Percentiles rank a stretch among this genome's conserved stretches.
Conservation (phyloP, 2,329 filamentous ascomycete genomes). For the Aspergillus spinulosporus region DNA sequence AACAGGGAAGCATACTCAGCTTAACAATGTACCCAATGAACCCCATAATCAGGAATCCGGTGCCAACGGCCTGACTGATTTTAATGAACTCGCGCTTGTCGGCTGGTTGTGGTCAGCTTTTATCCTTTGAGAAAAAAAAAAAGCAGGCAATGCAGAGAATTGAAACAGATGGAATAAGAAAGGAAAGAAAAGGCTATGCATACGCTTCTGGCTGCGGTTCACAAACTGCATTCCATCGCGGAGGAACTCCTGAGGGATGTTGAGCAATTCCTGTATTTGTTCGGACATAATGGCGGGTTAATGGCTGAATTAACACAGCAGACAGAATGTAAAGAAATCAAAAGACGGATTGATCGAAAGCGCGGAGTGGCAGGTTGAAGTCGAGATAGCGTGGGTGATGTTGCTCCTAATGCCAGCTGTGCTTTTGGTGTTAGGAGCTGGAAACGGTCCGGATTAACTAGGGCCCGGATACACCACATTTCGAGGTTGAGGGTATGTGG, state of each 20-base stretch:
- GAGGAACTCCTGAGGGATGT: constrained; percentile 28
- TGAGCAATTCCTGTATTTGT: constrained; percentile 26
- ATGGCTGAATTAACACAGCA: not conserved
- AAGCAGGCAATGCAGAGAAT: not conserved
- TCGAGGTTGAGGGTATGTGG: not conserved
- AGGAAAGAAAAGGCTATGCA: constrained; percentile 1
- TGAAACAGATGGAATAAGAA: not conserved
- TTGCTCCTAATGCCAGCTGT: constrained; percentile 16
- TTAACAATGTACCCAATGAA: constrained; percentile 62
- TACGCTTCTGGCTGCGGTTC: constrained; percentile 28
- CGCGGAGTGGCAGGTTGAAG: not conserved
- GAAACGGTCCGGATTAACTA: constrained; percentile 4
- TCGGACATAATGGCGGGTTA: constrained; percentile 21
- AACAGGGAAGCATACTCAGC: constrained; percentile 49
- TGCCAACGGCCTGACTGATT: constrained; percentile 61
- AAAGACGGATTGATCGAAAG: not conserved
- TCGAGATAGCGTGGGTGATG: not conserved
- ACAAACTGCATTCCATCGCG: constrained; percentile 26
- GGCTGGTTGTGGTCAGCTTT: constrained; percentile 38
- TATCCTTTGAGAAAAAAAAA: not conserved
- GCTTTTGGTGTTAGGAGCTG: constrained; percentile 15
- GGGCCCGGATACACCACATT: constrained; percentile 1
- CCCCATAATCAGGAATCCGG: constrained; percentile 60
- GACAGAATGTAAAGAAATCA: no score
- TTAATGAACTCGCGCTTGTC: constrained; percentile 62